Conservation (phyloP, 2,329 filamentous ascomycete genomes). For the Alternaria sp. region DNA sequence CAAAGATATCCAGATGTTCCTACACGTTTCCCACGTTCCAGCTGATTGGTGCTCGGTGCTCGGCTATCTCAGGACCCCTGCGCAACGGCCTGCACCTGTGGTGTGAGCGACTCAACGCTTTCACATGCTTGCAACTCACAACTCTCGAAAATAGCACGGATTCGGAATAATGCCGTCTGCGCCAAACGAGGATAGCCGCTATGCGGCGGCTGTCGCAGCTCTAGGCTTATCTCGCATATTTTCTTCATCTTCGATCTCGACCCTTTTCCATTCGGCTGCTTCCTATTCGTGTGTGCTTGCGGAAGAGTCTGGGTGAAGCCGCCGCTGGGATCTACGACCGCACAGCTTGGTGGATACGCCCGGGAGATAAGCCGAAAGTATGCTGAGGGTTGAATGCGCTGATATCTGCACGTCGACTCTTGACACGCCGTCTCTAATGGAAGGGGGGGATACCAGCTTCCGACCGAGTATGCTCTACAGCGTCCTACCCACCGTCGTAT, state of each 20-base stretch:
- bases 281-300: neutral
- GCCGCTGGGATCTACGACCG: neutral
- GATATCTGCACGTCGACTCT: slow-evolving; percentile 4
- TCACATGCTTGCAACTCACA: slow-evolving; percentile 27
- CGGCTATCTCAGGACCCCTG: slow-evolving; percentile 22
- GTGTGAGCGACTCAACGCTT: slow-evolving; percentile 21
- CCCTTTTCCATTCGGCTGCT: neutral
- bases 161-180: slow-evolving; percentile 18
- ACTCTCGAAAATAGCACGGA: slow-evolving; percentile 8
- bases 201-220: slow-evolving; percentile 7
- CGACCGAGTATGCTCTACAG: slow-evolving; percentile 58
- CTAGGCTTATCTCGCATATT: neutral
- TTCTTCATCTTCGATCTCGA: neutral
- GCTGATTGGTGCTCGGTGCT: slow-evolving; percentile 21
- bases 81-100: slow-evolving; percentile 7
- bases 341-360: neutral
- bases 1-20: neutral
- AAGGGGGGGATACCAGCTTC: slow-evolving; percentile 14
- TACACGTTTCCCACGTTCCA: neutral
- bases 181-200: slow-evolving; percentile 21
- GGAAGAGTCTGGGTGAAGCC: neutral
- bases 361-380: slow-evolving; percentile 21
- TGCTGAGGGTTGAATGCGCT: slow-evolving; percentile 9
- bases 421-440: slow-evolving; percentile 14
- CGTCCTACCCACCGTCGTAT: slow-evolving; percentile 61